Base-by-base conservation (phyloP, 202 grass and related monocot species). In the Sporobolus alterniflorus region DNA sequence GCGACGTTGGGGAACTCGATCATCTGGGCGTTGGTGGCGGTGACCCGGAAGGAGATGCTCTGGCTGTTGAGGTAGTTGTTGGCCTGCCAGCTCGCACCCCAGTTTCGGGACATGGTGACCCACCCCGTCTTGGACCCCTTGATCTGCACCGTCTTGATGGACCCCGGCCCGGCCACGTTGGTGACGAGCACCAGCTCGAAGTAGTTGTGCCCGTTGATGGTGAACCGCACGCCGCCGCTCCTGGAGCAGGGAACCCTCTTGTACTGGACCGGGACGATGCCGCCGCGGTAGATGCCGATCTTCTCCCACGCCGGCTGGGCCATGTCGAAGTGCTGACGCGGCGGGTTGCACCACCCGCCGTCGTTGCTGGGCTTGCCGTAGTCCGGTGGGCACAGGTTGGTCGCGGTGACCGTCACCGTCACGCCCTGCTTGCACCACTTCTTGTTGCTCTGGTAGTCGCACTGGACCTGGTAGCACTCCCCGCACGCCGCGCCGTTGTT, bases 291-390 rank as follows among this genome's bases (percentile, higher is more conserved):
- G 76, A 90, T 26, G 50, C 86, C 96, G 77, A 98, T 98, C 81
- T 89, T 77, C 65, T 93, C 87, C 89, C 91, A 98, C 17, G 91
- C 91, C 0, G 96, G 96, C 76, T 98, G 89, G 2, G 96, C 89
- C 96, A 98, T 95, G 85, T 98, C 96, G 25, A 98, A 78, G 84
- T 98, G 96, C 73, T 83, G 85, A 3, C 96, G 92, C 3, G 96
- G 96, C 1, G 93, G 96, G 89, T 98, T 98, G 91, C 96, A 98
- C 96, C 96, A 98, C 3, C 96, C 96, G 68, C 93, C 96, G 41
- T 66, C 7, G 76, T 96, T 24, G 77, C 43, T 98, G 9, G 89
- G 40, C 34, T 83, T 41, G 21, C 79, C 76, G 48, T 69, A 94
- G 85, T 98, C 86, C 0, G 93, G 29, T 0, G 96, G 96, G 87